Conservation (phyloP, 1,284 basidiomycete species). For the Anthracocystis setariae region DNA sequence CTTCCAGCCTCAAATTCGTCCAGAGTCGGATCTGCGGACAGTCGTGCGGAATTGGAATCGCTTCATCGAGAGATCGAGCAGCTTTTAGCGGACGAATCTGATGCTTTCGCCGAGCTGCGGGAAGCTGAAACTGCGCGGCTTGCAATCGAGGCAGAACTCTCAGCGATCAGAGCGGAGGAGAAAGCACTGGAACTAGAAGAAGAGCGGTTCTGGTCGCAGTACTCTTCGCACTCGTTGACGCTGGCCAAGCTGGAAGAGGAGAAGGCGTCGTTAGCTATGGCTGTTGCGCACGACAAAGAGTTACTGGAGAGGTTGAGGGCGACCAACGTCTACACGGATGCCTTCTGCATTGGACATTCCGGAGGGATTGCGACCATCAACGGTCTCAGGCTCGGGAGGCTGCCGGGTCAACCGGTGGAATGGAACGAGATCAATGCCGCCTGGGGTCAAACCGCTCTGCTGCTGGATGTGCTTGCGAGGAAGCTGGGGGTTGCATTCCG, state of each 20-base stretch:
- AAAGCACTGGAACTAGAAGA: constrained; percentile 79
- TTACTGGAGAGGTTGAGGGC: constrained; percentile 85
- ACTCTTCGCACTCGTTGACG: constrained; percentile 78
- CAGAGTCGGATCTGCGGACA: constrained; percentile 9
- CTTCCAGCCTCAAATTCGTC: constrained; percentile 23
- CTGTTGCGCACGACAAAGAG: constrained; percentile 68
- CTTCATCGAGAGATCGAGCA: constrained; percentile 34
- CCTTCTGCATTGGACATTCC: constrained; percentile 96
- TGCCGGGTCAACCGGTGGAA: constrained; percentile 77
- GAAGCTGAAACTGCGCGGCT: constrained; percentile 61
- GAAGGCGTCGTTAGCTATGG: constrained; percentile 77
- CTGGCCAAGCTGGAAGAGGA: constrained; percentile 77
- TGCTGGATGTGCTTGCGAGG: constrained; percentile 80
- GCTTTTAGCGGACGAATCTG: constrained; percentile 32
- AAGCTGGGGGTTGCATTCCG: constrained; percentile 42
- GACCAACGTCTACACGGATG: constrained; percentile 98
- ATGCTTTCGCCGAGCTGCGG: constrained; percentile 31
- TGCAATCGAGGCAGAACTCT: constrained; percentile 77
- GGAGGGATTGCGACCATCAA: constrained; percentile 93
- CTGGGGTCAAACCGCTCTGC: constrained; percentile 93
- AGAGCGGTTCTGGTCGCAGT: constrained; percentile 85
- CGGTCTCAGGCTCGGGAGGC: constrained; percentile 86
- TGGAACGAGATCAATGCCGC: constrained; percentile 99
- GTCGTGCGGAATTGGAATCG: constrained; percentile 12
- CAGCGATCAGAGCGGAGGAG: constrained; percentile 78